Percentiles rank a stretch among this genome's conserved stretches.
These are phyloP conservation scores for Trichomonas vaginalis DNA, from an alignment of 208 protist species.

Conservation along the genomic window DNA sequence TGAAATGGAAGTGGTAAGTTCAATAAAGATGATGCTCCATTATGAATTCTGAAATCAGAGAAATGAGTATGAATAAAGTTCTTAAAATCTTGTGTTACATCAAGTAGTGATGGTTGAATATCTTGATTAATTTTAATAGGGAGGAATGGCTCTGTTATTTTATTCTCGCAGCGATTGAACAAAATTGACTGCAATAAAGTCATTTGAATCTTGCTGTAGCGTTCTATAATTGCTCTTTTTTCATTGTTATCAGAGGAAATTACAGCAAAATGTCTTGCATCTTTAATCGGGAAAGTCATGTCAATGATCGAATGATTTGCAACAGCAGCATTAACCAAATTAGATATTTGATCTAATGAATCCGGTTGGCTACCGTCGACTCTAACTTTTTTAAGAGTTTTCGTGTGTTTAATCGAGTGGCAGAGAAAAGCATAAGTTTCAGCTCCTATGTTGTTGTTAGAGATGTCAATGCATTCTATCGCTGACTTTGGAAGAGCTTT, in stretches of 20 bases:
- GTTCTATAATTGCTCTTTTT: neutral
- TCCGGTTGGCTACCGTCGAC: neutral
- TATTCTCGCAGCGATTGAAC: neutral
- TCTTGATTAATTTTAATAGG: neutral
- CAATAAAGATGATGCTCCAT: neutral
- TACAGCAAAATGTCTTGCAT: neutral
- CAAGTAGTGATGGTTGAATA: neutral
- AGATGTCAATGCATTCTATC: neutral
- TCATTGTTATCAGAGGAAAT: neutral
- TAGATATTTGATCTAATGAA: neutral
- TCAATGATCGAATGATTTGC: neutral
- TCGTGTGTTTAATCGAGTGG: neutral
- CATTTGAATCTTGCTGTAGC: neutral
- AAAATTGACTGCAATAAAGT: neutral
- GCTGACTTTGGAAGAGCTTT: neutral
- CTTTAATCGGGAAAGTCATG: neutral
- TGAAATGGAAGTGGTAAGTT: neutral
- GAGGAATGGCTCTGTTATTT: neutral
- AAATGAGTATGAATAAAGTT: neutral
- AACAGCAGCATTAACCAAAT: neutral
- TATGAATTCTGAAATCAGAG: neutral
- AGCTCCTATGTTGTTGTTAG: neutral
- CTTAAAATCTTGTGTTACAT: neutral
- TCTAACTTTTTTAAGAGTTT: neutral
- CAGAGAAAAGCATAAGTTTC: neutral